Evolutionary conservation across 495 filamentous ascomycete genomes (phyloP).

Genomic region (Penicillium arizonense): DNA sequence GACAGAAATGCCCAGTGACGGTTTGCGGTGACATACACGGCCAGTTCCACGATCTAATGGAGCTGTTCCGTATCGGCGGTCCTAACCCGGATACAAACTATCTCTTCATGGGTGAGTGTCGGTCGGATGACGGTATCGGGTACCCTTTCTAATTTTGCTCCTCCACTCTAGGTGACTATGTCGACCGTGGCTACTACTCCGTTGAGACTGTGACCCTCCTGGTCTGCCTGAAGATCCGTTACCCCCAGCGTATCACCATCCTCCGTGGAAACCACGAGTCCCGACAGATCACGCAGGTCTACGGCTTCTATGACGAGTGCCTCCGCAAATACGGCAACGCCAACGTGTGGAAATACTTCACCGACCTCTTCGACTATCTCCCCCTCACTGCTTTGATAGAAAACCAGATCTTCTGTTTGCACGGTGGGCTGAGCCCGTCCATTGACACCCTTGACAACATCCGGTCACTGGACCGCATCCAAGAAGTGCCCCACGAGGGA

Average conservation of each 20-base stretch:
- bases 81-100: constrained; percentile 94
- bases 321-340: constrained; percentile 97
- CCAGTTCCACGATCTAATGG: constrained; percentile 93
- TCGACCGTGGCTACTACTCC: constrained; percentile 95
- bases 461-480: constrained; percentile 89
- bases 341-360: constrained; percentile 99
- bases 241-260: constrained; percentile 94
- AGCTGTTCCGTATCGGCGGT: constrained; percentile 89
- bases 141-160: constrained; percentile 1
- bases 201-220: constrained; percentile 94
- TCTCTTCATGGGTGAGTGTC: constrained; percentile 83
- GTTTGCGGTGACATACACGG: constrained; percentile 94
- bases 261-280: constrained; percentile 97
- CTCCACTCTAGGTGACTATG: constrained; percentile 73
- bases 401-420: constrained; percentile 99
- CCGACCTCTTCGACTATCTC: constrained; percentile 98
- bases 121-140: constrained; percentile 15
- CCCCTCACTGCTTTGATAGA: constrained; percentile 98
- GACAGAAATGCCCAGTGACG: constrained; percentile 89
- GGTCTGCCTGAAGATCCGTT: constrained; percentile 93
- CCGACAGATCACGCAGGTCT: constrained; percentile 95
- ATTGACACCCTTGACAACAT: constrained; percentile 99
- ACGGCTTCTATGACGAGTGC: constrained; percentile 98
- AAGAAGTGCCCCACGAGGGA: constrained; percentile 97
- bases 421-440: constrained; percentile 91